Evolutionary conservation across 176 grass and related monocot species (phyloP), one percentile per base, ranked within the genome.

Genomic region (Aegilops bicornis): DNA sequence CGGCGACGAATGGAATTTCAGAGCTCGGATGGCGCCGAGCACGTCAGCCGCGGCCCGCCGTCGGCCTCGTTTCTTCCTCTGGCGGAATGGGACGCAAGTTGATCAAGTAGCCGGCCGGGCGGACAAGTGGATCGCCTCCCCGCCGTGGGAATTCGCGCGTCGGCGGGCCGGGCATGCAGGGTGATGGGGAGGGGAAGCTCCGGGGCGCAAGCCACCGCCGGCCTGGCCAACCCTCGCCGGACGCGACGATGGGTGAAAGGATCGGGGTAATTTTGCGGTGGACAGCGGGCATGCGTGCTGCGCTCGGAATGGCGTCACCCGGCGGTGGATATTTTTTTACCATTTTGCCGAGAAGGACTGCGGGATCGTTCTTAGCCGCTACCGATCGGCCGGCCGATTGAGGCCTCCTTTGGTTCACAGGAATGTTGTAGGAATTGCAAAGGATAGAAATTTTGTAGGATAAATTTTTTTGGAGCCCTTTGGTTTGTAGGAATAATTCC

Each of bases 31-130:
- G 67, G 2, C 58, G 65, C 76, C 59, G 58, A 76, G 67, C 22
- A 64, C 20, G 61, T 81, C 68, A 60, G 81, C 24, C 16, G 20
- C 79, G 39, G 62, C 30, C 67, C 75, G 43, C 47, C n/a, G 39
- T 7, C 22, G 10, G 23, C 25, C 13, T 43, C 76, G 89, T 91
- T 77, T 88, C 69, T 64, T 58, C 70, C 70, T 37, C n/a, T 85
- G 81, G 79, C 81, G 12, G 82, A 27, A 69, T 3, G 68, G 7
- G 15, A 39, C 23, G 9, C 89, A 81, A 88, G 37, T 85, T 17
- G 77, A 82, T 30, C 86, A 64, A 82, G 73, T 69, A 2, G 50
- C 19, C 76, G 48, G 86, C 10, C 43, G 74, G 71, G 33, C 16
- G 73, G 7, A 83, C 54, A 66, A 1, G 35, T 63, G 60, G 60